phyloP scores from a whole-genome alignment of 768 basidiomycete genomes.

The Tricholoma furcatifolium region DNA sequence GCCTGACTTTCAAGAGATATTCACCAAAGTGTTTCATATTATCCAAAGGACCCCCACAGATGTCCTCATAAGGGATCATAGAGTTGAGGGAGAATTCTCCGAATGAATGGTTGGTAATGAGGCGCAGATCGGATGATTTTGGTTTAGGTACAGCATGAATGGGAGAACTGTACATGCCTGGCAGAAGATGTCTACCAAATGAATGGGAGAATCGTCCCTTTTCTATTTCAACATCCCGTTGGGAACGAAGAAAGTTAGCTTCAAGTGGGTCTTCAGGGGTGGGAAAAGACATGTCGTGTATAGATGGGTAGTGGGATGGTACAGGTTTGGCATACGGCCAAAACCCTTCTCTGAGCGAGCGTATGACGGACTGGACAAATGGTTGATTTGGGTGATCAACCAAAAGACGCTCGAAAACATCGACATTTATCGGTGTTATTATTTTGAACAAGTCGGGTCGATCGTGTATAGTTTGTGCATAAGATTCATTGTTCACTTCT shows the following conservation, averaged over 20 bases:
- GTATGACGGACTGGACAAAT: not conserved
- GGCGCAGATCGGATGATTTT: conserved; percentile 9
- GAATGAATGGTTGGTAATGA: conserved; percentile 17
- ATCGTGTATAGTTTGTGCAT: not conserved
- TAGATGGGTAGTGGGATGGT: not conserved
- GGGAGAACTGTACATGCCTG: too few species aligned
- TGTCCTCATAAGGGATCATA: too few species aligned
- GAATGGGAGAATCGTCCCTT: too few species aligned
- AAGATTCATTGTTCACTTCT: not conserved
- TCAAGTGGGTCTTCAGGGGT: not conserved
- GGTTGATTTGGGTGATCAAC: not conserved
- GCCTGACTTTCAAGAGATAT: not conserved
- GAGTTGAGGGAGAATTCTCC: too few species aligned
- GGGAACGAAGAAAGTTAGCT: too few species aligned
- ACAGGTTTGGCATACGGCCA: not conserved
- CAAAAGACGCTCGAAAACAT: not conserved
- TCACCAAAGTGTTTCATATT: too few species aligned
- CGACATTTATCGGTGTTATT: too few species aligned
- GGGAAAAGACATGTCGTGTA: too few species aligned
- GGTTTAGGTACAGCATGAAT: too few species aligned
- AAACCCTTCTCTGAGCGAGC: too few species aligned
- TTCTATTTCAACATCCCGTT: too few species aligned
- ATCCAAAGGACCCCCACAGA: conserved; percentile 8
- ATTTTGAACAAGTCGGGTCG: not conserved
- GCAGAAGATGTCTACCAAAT: too few species aligned